Conservation (phyloP, 2,329 filamentous ascomycete genomes). For the Alternaria panax region DNA sequence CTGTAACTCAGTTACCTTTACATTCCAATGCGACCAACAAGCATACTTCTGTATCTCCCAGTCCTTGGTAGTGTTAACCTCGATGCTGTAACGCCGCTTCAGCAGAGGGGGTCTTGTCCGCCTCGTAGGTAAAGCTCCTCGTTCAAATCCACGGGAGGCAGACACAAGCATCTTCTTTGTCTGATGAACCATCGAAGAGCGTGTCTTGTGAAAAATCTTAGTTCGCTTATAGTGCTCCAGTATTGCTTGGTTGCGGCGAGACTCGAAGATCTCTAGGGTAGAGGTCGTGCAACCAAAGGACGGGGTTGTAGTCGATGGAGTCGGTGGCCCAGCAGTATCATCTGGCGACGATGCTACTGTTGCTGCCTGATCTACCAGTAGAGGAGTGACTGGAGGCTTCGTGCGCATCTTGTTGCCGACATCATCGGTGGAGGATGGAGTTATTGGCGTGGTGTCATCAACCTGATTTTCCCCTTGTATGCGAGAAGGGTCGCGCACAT, state of each 20-base stretch:
- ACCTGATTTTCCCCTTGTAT: not conserved
- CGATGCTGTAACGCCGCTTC: constrained; percentile 34
- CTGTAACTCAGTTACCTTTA: not conserved
- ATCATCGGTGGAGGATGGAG: not conserved
- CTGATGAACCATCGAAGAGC: constrained; percentile 5
- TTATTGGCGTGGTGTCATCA: not conserved
- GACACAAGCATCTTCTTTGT: constrained; percentile 12
- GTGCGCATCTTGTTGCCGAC: not conserved
- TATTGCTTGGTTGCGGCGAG: not conserved
- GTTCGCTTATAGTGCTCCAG: constrained; percentile 3
- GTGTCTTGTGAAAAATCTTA: constrained; percentile 18
- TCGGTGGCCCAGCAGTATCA: not conserved
- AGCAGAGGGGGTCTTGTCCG: constrained; percentile 17
- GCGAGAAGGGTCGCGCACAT: not conserved
- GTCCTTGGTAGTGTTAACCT: constrained; percentile 18
- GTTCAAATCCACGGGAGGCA: constrained; percentile 25
- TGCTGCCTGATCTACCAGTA: not conserved
- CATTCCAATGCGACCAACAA: not conserved
- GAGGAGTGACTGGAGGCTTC: not conserved
- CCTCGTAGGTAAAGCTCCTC: constrained; percentile 21
- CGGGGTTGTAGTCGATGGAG: not conserved
- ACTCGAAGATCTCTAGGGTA: not conserved
- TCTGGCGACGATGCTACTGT: not conserved
- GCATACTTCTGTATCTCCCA: not conserved
- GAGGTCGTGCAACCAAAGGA: not conserved